phyloP scores from a whole-genome alignment of 2,329 filamentous ascomycete species.

The Diaporthe eres region DNA sequence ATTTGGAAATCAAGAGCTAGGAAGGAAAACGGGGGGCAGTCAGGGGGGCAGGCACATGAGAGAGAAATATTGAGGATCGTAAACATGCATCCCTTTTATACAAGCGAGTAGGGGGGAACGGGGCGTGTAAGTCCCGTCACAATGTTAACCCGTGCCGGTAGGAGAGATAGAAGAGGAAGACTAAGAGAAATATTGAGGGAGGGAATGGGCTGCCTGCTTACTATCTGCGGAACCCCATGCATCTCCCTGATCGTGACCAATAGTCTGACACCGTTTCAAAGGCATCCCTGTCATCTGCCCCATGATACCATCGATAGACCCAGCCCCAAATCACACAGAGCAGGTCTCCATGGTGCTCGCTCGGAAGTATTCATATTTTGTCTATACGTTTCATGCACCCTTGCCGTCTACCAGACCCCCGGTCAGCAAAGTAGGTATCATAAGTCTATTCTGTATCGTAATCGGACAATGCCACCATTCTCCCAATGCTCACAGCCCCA shows the following conservation, averaged over 20 bases:
- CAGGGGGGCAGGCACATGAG: background rate
- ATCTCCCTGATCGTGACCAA: conserved; percentile 28
- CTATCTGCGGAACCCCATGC: background rate
- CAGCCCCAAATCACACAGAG: background rate
- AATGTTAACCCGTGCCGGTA: conserved; percentile 23
- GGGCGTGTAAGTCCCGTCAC: conserved; percentile 8
- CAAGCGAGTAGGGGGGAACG: background rate
- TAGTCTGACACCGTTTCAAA: conserved; percentile 35
- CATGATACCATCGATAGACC: background rate
- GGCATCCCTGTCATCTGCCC: conserved; percentile 9
- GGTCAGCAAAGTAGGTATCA: conserved; percentile 41
- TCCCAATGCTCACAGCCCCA: conserved; percentile 27
- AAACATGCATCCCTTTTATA: background rate
- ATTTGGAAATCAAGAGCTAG: background rate
- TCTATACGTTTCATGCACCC: background rate
- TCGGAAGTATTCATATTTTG: conserved; percentile 8
- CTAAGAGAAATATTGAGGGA: background rate
- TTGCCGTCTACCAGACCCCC: conserved; percentile 35
- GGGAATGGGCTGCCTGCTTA: conserved; percentile 14
- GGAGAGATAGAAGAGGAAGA: background rate
- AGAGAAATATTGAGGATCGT: background rate
- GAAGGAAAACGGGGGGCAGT: background rate
- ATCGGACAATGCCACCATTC: background rate
- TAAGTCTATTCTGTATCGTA: conserved; percentile 26
- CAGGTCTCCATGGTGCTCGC: background rate